Base-by-base conservation (phyloP, 495 filamentous ascomycete species). In the Aspergillus cristatus region DNA sequence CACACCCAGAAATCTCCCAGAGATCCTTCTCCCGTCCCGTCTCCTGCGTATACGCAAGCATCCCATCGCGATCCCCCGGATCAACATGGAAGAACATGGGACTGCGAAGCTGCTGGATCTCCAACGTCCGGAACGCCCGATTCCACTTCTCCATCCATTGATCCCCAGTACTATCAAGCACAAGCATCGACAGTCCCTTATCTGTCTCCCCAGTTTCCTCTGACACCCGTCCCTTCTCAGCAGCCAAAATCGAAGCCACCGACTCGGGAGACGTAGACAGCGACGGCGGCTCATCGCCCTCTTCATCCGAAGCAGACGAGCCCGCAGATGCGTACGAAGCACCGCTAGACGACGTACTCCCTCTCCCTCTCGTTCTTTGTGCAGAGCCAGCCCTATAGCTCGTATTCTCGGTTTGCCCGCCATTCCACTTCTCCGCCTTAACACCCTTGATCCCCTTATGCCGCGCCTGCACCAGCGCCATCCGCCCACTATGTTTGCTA, bases 11-110 rank as follows among this genome's bases (percentile, higher is more conserved):
- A 35, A 82, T 71, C 58, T 79, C 75, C 48, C 60, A 65, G 10
- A 78, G 43, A 41, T 80, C 73, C 5, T 50, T 46, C 32, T 70
- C 65, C 12, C 72, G 48, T 0, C 62, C 67, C 24, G 61, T 58
- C 40, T 69, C 62, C 36, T 72, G 68, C 1, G 74, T 66, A 58
- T 75, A 77, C n/a, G 69, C 72, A 26, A 81, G 44, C 48, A 81
- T 56, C 2, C 73, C 73, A 58, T 81, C 77, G 5, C 77, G 67
- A 51, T 82, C 77, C 1, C 72, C 63, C 0, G 77, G 77, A 42
- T 81, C 77, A 14, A 77, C 57, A 55, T 82, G 76, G 44, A 79
- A 79, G 46, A 81, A 79, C 77, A 81, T 80, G 12, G 75, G 77
- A 46, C 75, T 79, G 11, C 75, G 68, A 12, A 81, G 54, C 51